Evolutionary conservation across 257 asterid species (phyloP).

Genomic region (Petunia axillaris): DNA sequence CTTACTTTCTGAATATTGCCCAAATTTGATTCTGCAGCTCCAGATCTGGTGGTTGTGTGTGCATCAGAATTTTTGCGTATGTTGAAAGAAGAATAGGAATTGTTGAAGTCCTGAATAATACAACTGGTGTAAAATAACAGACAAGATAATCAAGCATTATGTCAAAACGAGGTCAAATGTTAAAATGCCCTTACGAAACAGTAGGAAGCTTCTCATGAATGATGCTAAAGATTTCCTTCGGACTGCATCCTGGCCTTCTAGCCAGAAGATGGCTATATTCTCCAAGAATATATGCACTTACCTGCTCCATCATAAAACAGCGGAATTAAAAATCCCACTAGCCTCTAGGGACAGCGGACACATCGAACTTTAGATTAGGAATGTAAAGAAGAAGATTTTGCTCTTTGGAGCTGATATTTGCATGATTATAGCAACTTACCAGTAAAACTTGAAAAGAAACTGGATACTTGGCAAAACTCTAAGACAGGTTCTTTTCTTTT

Average conservation of each 20-base stretch:
- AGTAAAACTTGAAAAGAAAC: conserved; percentile 17
- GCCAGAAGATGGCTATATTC: conserved; percentile 93
- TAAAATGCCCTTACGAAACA: conserved; percentile 69
- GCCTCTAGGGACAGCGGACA: neutral
- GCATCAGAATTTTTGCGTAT: conserved; percentile 94
- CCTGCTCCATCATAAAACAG: conserved; percentile 49
- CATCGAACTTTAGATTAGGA: neutral
- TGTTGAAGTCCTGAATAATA: conserved; percentile 71
- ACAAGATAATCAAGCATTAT: conserved; percentile 25
- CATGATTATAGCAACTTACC: conserved; percentile 7
- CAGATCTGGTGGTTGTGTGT: conserved; percentile 80
- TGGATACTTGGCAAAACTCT: neutral
- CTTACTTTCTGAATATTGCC: conserved; percentile 82
- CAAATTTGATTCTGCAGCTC: conserved; percentile 85
- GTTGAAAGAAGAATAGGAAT: conserved; percentile 90
- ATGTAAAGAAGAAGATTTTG: neutral
- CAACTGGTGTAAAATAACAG: conserved; percentile 33
- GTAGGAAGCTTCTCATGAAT: conserved; percentile 96
- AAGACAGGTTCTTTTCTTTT: neutral
- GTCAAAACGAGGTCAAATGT: conserved; percentile 26
- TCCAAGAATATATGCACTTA: conserved; percentile 94
- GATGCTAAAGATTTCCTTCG: conserved; percentile 76
- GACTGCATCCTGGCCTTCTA: conserved; percentile 92
- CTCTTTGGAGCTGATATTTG: neutral
- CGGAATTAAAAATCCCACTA: conserved; percentile 1